These are phyloP conservation scores for Erysiphe pulchra DNA, from an alignment of 2,329 filamentous ascomycete species.

Conservation along the genomic window DNA sequence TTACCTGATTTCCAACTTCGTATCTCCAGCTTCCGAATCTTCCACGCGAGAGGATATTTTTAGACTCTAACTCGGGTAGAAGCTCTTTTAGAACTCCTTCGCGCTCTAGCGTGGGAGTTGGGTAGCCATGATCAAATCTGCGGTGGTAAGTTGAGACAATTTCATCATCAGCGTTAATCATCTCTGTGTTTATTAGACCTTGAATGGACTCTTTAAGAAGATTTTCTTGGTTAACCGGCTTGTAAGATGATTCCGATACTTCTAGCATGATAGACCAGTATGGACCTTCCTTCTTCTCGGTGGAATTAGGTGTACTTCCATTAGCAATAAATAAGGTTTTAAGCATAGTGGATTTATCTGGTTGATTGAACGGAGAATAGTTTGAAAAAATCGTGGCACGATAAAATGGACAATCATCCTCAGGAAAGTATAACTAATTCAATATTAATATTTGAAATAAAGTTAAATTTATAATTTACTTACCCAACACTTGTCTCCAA, in stretches of 20 bases:
- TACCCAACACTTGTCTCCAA: slow-evolving; percentile 98
- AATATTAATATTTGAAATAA: slow-evolving; percentile 6
- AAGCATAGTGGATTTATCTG: slow-evolving; percentile 55
- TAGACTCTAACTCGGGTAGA: slow-evolving; percentile 70
- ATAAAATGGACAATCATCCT: slow-evolving; percentile 98
- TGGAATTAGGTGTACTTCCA: slow-evolving; percentile 52
- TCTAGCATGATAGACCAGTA: slow-evolving; percentile 99
- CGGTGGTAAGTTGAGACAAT: slow-evolving; percentile 97
- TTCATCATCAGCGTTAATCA: slow-evolving; percentile 76
- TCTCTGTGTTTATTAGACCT: slow-evolving; percentile 91
- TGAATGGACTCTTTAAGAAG: slow-evolving; percentile 79
- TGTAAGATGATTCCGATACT: slow-evolving; percentile 85
- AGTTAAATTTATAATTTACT: slow-evolving; percentile 10
- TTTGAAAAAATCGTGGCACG: slow-evolving; percentile 99
- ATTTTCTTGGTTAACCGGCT: slow-evolving; percentile 71
- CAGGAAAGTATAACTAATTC: slow-evolving; percentile 74
- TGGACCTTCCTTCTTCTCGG: slow-evolving; percentile 57
- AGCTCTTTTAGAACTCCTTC: slow-evolving; percentile 84
- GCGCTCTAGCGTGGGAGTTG: slow-evolving; percentile 80
- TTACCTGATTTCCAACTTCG: slow-evolving; percentile 31
- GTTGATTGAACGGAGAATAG: slow-evolving; percentile 98
- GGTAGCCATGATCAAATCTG: slow-evolving; percentile 94
- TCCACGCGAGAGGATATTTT: slow-evolving; percentile 84
- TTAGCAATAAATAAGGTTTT: slow-evolving; percentile 66
- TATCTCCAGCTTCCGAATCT: slow-evolving; percentile 97